Conservation (phyloP, 2,329 filamentous ascomycete genomes). For the Periglandula ipomoeae region DNA sequence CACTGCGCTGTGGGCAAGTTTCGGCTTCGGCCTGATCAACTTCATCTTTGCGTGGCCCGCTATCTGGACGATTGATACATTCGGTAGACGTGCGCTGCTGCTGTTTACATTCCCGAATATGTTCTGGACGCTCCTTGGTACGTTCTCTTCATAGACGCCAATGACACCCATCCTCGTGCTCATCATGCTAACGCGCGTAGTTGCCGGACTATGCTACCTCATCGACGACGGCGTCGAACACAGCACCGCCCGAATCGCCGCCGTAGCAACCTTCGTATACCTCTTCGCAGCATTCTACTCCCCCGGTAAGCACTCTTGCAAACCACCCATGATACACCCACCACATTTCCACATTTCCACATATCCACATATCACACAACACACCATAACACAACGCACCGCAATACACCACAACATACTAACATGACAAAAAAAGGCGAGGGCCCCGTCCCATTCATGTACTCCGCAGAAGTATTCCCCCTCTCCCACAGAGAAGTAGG, state of each 20-base stretch:
- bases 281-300: slow-evolving; percentile 28
- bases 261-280: slow-evolving; percentile 26
- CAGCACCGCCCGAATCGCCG: slow-evolving; percentile 17
- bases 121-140: slow-evolving; percentile 18
- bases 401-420: not conserved
- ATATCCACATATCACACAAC: not conserved
- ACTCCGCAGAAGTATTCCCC: slow-evolving; percentile 29
- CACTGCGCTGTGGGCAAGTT: slow-evolving; percentile 22
- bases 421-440: slow-evolving; percentile 16
- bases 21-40: slow-evolving; percentile 21
- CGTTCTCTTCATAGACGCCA: not conserved
- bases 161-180: not conserved
- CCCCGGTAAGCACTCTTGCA: slow-evolving; percentile 9
- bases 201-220: slow-evolving; percentile 21
- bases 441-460: slow-evolving; percentile 28
- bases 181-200: not conserved
- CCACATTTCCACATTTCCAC: too few relatives aligned
- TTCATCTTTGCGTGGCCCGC: slow-evolving; percentile 21
- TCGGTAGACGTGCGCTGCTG: slow-evolving; percentile 15
- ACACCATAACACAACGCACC: too few relatives aligned
- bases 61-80: slow-evolving; percentile 22
- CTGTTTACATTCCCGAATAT: slow-evolving; percentile 26
- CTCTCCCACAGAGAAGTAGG: slow-evolving; percentile 28
- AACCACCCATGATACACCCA: not conserved
- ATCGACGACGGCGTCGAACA: slow-evolving; percentile 10